phyloP scores from a whole-genome alignment of 371 early-diverging fungal species.

The Neoconidiobolus thromboides region DNA sequence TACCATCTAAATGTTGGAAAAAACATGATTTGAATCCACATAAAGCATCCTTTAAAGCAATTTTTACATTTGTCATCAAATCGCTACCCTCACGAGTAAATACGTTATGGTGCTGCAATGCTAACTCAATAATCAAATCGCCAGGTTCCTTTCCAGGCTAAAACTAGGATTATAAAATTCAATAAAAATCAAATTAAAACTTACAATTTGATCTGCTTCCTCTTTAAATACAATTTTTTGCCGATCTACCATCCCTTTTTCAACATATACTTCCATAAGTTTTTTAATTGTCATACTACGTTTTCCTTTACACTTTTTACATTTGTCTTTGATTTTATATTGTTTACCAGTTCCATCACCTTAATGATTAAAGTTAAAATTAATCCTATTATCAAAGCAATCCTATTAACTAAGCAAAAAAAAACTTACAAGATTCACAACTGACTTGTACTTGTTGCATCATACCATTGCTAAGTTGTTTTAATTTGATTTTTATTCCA shows the following conservation, averaged over 20 bases:
- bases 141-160: slow-evolving; percentile 28
- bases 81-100: slow-evolving; percentile 45
- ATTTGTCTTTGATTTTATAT: slow-evolving; percentile 34
- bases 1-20: slow-evolving; percentile 43
- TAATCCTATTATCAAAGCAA: no score
- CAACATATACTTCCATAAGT: slow-evolving; percentile 41
- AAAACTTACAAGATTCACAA: slow-evolving; percentile 51
- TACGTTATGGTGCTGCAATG: slow-evolving; percentile 46
- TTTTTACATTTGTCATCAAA: slow-evolving; percentile 31
- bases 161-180: neutral
- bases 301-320: slow-evolving; percentile 54
- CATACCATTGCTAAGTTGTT: slow-evolving; percentile 89
- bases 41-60: slow-evolving; percentile 38
- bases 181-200: slow-evolving; percentile 21
- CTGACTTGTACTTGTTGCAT: slow-evolving; percentile 93
- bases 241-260: slow-evolving; percentile 66
- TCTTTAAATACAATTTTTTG: slow-evolving; percentile 50
- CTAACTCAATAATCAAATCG: slow-evolving; percentile 48
- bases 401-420: no score
- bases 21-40: slow-evolving; percentile 21
- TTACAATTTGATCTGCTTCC: slow-evolving; percentile 50
- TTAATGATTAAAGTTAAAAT: no score
- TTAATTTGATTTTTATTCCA: slow-evolving; percentile 51
- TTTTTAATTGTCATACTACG: slow-evolving; percentile 49
- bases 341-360: no score